Conservation (phyloP, 495 filamentous ascomycete species). For the Trichocladium uniseriatum region DNA sequence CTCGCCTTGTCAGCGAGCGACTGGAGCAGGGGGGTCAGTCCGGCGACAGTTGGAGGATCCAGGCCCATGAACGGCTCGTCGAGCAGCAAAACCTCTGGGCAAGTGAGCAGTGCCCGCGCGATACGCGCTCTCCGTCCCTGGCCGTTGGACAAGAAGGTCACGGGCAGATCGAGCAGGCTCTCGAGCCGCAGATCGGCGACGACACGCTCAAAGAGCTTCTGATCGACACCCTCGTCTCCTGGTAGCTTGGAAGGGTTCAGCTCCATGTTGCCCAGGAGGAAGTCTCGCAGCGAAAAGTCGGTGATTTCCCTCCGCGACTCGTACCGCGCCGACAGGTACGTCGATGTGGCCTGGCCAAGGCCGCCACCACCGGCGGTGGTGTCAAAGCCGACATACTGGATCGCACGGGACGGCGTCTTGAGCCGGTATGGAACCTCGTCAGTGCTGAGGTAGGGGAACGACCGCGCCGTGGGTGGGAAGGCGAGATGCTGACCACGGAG, state of each 20-base stretch:
- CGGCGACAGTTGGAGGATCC: conserved; percentile 66
- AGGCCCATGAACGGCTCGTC: conserved; percentile 98
- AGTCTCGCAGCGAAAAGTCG: conserved; percentile 76
- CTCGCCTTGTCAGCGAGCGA: conserved; percentile 51
- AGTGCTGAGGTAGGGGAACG: conserved; percentile 64
- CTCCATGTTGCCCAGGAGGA: conserved; percentile 64
- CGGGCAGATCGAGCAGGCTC: conserved; percentile 62
- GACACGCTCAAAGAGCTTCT: conserved; percentile 46
- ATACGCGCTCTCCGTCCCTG: conserved; percentile 82
- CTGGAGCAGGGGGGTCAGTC: conserved; percentile 60
- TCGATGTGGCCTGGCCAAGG: conserved; percentile 42
- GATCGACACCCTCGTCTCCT: conserved; percentile 35
- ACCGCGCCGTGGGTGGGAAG: conserved; percentile 60
- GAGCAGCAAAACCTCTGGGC: conserved; percentile 72
- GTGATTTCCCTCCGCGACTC: conserved; percentile 78
- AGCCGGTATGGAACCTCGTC: conserved; percentile 48
- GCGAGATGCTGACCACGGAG: conserved; percentile 65
- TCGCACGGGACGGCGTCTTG: conserved; percentile 51
- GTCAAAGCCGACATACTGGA: conserved; percentile 78
- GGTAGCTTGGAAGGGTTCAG: conserved; percentile 50
- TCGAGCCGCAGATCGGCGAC: conserved; percentile 56
- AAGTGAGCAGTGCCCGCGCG: conserved; percentile 68
- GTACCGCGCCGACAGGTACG: conserved; percentile 87
- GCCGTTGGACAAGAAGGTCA: conserved; percentile 85
- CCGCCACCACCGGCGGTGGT: conserved; percentile 36